A percentile compares a stretch with the other conserved stretches of the same genome.
phyloP scores from a whole-genome alignment of 352 stramenopile species.

The Phytophthora meadii region DNA sequence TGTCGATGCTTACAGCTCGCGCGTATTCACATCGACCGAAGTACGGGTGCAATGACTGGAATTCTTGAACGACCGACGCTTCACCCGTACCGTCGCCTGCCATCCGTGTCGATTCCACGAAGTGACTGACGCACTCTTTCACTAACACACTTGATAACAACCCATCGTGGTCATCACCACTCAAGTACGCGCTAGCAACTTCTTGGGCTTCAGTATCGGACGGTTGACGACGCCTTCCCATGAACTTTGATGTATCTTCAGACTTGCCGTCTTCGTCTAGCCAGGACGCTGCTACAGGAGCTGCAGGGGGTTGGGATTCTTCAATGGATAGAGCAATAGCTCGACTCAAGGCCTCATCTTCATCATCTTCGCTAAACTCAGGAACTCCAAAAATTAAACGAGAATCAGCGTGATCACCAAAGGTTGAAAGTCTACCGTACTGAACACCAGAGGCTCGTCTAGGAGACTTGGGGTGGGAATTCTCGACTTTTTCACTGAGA shows the following conservation, averaged over 20 bases:
- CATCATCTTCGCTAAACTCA: slow-evolving; percentile 23
- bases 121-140: slow-evolving; percentile 87
- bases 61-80: slow-evolving; percentile 48
- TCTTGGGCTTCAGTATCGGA: slow-evolving; percentile 73
- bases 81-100: slow-evolving; percentile 56
- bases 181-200: slow-evolving; percentile 59
- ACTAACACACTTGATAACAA: slow-evolving; percentile 79
- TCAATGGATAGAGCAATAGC: slow-evolving; percentile 58
- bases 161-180: slow-evolving; percentile 60
- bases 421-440: not conserved
- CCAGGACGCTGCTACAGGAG: slow-evolving; percentile 5
- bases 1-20: slow-evolving; percentile 59
- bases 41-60: slow-evolving; percentile 88
- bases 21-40: slow-evolving; percentile 85
- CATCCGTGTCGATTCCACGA: slow-evolving; percentile 82
- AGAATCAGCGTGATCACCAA: slow-evolving; percentile 1
- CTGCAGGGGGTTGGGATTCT: slow-evolving; percentile 18
- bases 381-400: slow-evolving; percentile 6
- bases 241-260: slow-evolving; percentile 18
- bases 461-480: not conserved
- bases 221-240: slow-evolving; percentile 45
- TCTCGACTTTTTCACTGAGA: slow-evolving; percentile 37
- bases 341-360: slow-evolving; percentile 44
- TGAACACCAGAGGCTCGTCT: slow-evolving; percentile 7
- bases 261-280: slow-evolving; percentile 50